These are phyloP conservation scores for Stephanodiscus minutulus DNA, from an alignment of 108 stramenopile species.

Conservation along the genomic window DNA sequence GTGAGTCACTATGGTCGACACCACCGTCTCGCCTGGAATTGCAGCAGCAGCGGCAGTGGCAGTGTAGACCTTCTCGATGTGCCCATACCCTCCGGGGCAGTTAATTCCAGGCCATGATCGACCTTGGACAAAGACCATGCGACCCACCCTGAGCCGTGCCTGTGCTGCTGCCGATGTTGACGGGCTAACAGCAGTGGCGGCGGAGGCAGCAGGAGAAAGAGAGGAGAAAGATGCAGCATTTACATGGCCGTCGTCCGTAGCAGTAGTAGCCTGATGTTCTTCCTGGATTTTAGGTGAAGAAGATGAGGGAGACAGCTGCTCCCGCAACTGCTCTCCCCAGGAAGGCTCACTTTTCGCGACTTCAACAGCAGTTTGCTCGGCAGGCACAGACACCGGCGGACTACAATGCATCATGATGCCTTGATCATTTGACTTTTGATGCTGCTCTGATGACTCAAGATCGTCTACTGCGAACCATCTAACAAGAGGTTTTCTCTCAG, in stretches of 20 bases:
- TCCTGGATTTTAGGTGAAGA: background rate
- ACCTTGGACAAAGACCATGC: slow-evolving; percentile 68
- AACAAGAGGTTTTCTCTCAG: slow-evolving; percentile 62
- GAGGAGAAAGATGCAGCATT: background rate
- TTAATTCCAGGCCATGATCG: no score
- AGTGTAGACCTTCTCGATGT: slow-evolving; percentile 41
- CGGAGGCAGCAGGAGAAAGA: background rate
- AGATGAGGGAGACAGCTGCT: background rate
- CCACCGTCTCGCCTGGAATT: background rate
- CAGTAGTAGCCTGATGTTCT: background rate
- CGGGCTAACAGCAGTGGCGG: background rate
- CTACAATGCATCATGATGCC: no score
- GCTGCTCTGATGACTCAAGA: slow-evolving; percentile 14
- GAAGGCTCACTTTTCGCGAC: background rate
- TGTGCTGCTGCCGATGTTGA: background rate
- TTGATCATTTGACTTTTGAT: background rate
- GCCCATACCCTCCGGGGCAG: slow-evolving; percentile 61
- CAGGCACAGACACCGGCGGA: background rate
- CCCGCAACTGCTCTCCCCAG: background rate
- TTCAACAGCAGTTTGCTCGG: background rate
- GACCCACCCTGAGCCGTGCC: slow-evolving; percentile 39
- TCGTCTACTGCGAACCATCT: slow-evolving; percentile 73
- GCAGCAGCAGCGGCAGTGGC: background rate
- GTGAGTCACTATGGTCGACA: slow-evolving; percentile 19
- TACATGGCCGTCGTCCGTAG: background rate